Conservation (phyloP, 202 grass and related monocot species). For the Digitaria exilis region DNA sequence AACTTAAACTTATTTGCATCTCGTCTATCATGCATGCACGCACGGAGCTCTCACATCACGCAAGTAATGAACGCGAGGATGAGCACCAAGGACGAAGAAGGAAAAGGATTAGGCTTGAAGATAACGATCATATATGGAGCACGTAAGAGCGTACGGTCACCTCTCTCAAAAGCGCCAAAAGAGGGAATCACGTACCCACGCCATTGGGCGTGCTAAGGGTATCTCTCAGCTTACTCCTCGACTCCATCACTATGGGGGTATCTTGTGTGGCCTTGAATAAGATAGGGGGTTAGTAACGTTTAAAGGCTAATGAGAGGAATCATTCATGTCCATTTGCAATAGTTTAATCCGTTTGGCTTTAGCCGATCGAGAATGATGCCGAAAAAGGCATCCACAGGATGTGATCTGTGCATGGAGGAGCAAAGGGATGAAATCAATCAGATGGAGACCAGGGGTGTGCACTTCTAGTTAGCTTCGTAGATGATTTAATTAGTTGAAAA, state of each 20-base stretch:
- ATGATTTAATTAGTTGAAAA: background rate
- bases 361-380: constrained; percentile 24
- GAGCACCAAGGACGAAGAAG: background rate
- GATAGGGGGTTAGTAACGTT: background rate
- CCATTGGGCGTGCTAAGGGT: constrained; percentile 41
- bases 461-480: background rate
- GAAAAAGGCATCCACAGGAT: constrained; percentile 8
- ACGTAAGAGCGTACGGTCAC: constrained; percentile 24
- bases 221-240: constrained; percentile 4
- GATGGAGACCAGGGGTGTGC: background rate
- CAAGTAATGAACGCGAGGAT: background rate
- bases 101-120: background rate
- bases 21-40: constrained; percentile 19
- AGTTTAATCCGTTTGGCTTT: constrained; percentile 6
- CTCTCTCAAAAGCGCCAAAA: constrained; percentile 53
- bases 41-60: constrained; percentile 32
- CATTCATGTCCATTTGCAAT: constrained; percentile 24
- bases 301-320: constrained; percentile 29
- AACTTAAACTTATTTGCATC: background rate
- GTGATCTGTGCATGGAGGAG: background rate
- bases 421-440: background rate
- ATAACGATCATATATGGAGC: constrained; percentile 6
- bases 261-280: constrained; percentile 19
- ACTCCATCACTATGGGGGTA: constrained; percentile 29
- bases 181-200: constrained; percentile 33